These are phyloP conservation scores for Ganoderma sp. DNA, from an alignment of 1,284 basidiomycete genomes.

Conservation along the genomic window DNA sequence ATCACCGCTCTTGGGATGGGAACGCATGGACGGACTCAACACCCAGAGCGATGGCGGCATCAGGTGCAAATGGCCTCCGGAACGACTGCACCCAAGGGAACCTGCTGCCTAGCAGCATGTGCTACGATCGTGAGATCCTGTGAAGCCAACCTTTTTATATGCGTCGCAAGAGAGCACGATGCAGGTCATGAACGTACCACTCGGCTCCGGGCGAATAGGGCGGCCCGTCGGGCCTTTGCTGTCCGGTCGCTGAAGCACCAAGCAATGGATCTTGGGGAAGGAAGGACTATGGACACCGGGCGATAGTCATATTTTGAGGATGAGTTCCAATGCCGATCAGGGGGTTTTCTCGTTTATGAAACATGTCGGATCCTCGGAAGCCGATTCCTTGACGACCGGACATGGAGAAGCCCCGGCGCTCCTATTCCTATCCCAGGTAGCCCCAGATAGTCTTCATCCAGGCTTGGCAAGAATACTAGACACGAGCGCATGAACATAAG, in stretches of 20 bases:
- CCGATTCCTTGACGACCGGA: background rate
- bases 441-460: too few relatives aligned
- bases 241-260: background rate
- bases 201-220: background rate
- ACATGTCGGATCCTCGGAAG: background rate
- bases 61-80: conserved; percentile 13
- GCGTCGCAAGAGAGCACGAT: background rate
- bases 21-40: background rate
- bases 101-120: conserved; percentile 23
- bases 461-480: too few relatives aligned
- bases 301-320: background rate
- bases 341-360: background rate
- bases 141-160: background rate
- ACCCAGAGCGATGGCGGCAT: background rate
- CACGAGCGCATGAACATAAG: background rate
- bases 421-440: background rate
- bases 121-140: conserved; percentile 23
- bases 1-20: conserved; percentile 20
- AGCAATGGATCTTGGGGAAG: background rate
- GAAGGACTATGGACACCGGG: background rate
- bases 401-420: background rate
- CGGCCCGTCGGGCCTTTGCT: conserved; percentile 10
- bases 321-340: background rate
- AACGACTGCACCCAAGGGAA: conserved; percentile 5
- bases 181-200: background rate